Evolutionary conservation across 352 stramenopile genomes (phyloP).

Genomic region (Phytophthora chlamydospora): DNA sequence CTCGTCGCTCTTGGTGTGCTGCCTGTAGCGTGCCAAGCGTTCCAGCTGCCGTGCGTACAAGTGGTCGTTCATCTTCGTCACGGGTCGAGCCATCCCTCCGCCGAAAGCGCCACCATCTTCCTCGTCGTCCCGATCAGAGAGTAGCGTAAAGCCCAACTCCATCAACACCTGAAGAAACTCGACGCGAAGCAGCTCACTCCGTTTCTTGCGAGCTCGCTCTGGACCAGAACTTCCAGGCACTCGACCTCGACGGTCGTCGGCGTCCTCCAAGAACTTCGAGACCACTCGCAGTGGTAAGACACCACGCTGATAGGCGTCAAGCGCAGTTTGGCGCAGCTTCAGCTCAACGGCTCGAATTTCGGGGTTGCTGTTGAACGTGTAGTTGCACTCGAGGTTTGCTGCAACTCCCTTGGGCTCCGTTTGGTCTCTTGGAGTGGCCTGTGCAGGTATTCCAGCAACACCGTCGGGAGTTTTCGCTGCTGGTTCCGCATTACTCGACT

Average conservation of each 20-base stretch:
- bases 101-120: slow-evolving; percentile 16
- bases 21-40: slow-evolving; percentile 67
- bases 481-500: not conserved
- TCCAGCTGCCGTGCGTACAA: slow-evolving; percentile 86
- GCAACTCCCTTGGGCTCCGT: not conserved
- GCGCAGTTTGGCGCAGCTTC: slow-evolving; percentile 77
- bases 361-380: slow-evolving; percentile 82
- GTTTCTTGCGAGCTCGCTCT: slow-evolving; percentile 15
- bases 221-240: slow-evolving; percentile 12
- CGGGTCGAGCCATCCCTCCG: slow-evolving; percentile 13
- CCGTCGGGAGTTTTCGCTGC: not conserved
- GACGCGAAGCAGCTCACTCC: slow-evolving; percentile 71
- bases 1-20: slow-evolving; percentile 55
- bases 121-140: slow-evolving; percentile 51
- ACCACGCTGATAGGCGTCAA: slow-evolving; percentile 73
- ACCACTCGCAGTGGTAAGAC: slow-evolving; percentile 65
- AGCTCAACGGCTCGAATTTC: slow-evolving; percentile 85
- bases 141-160: slow-evolving; percentile 90
- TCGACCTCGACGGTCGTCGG: slow-evolving; percentile 26
- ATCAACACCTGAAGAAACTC: slow-evolving; percentile 94
- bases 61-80: slow-evolving; percentile 69
- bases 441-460: not conserved
- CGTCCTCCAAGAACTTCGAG: slow-evolving; percentile 70
- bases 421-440: not conserved
- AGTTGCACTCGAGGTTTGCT: slow-evolving; percentile 44